Conservation (phyloP, 495 filamentous ascomycete genomes). For the Ramalina peruviana region DNA sequence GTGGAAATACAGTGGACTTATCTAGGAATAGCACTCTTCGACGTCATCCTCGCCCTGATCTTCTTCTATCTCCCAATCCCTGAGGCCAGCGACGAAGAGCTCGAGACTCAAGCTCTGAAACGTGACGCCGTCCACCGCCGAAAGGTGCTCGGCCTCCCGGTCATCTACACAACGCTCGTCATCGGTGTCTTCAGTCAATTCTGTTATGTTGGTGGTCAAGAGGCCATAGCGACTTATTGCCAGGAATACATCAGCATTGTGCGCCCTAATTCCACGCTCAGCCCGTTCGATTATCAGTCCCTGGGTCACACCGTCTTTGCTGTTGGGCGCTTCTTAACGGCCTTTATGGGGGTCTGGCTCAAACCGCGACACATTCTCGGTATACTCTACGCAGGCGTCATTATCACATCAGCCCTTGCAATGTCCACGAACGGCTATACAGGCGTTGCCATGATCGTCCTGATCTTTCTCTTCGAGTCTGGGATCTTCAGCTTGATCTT, state of each 20-base stretch:
- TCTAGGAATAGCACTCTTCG: constrained; percentile 53
- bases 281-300: constrained; percentile 31
- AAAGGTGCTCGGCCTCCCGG: constrained; percentile 25
- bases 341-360: constrained; percentile 38
- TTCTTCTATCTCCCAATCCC: constrained; percentile 55
- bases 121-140: constrained; percentile 37
- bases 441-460: constrained; percentile 35
- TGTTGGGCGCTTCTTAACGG: constrained; percentile 46
- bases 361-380: constrained; percentile 52
- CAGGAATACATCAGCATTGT: constrained; percentile 25
- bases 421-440: constrained; percentile 37
- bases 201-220: constrained; percentile 54
- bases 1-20: constrained; percentile 62
- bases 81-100: constrained; percentile 51
- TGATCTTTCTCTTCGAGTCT: constrained; percentile 49
- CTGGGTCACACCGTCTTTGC: constrained; percentile 49
- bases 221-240: constrained; percentile 37
- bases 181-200: constrained; percentile 46
- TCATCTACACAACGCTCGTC: constrained; percentile 43
- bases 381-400: constrained; percentile 38
- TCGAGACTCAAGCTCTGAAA: constrained; percentile 40
- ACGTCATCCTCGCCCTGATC: constrained; percentile 44
- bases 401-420: constrained; percentile 38
- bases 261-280: constrained; percentile 18
- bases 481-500: constrained; percentile 50